Evolutionary conservation across 768 basidiomycete genomes (phyloP), one percentile per base, ranked within the genome.

Genomic region (Dacryopinax spathularia): DNA sequence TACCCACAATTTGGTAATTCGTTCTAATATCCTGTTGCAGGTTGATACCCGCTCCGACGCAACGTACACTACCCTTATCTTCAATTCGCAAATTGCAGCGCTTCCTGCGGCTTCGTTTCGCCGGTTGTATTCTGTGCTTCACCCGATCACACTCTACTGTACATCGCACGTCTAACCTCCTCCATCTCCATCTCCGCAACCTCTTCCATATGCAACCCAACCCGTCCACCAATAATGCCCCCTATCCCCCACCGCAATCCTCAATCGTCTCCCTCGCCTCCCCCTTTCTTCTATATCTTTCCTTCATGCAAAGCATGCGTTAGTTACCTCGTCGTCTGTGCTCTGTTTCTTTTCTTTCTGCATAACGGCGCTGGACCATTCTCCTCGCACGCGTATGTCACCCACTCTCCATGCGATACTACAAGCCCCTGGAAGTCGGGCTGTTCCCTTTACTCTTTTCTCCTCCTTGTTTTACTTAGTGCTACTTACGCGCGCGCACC

Each of bases 41-140:
- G 10, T 25, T 10, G 25, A 15, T 29, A 6, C 25, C 9, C 7
- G 25, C 25, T 15, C 25, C 48, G 25, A 9, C 13, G 29, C 48
- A 29, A 56, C 7, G 9, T 56, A 56, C 48, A 56, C 48, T 56
- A 56, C 29, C 31, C 48, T 3, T 29, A 56, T 27, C 48, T 56
- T 56, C 48, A 56, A 56, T 56, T 56, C 48, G 48, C 48, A 31
- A 56, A 56, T 22, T 25, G 48, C 25, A 56, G 48, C 48, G 48
- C 48, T 27, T 56, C 25, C 48, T 27, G 5, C 25, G 48, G 31
- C 25, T n/a, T n/a, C 25, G 25, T 56, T 29, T 29, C 48, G 31
- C 25, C 48, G 25, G 48, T 29, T 56, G 48, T 56, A 56, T 56
- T 56, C 48, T 56, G 12, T 56, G 25, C 29, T 29, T 29, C 15